Evolutionary conservation across 2,329 filamentous ascomycete species (phyloP), one percentile per base, ranked within the genome.

Genomic region (Myrmaecium sp.): DNA sequence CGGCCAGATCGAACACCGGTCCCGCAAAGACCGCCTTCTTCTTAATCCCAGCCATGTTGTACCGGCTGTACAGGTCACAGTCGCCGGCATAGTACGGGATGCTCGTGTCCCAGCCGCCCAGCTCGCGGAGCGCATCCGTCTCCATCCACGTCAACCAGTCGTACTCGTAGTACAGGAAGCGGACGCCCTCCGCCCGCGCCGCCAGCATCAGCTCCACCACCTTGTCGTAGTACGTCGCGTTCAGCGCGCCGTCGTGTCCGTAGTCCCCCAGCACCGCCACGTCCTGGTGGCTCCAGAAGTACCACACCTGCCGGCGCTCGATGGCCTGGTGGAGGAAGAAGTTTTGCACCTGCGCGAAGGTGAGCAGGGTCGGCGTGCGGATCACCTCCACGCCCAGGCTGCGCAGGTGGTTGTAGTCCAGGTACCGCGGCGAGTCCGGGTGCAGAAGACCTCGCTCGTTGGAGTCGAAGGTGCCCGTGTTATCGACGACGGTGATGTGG

Each of bases 281-380:
- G 35, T 69, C 65, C 57, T 65, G 64, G 40, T 68, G 65, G n/a
- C 51, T 56, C 61, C 62, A 69, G 39, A 64, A 69, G 41, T 65
- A 69, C 36, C 58, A 53, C 1, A 48, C 46, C 54, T 59, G 66
- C 4, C 50, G 35, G 7, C 54, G 37, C 20, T 51, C 39, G 26
- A 62, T 51, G 1, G 62, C 56, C 3, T 59, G 48, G 26, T 51
- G 51, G 12, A 66, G 44, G 38, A 55, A 64, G 41, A 59, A 65
- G 35, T 69, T 69, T 30, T 68, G 63, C 17, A 67, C 46, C 40
- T 70, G 64, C 2, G 65, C 54, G 36, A 69, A 69, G 25, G 43
- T 60, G 27, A 68, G 47, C 5, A 68, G 49, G 3, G 60, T 62
- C 1, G 64, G 62, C 1, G 63, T 60, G 26, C 54, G 52, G 4